phyloP scores from a whole-genome alignment of 345 rosid species.

The Eutrema heterophyllum region DNA sequence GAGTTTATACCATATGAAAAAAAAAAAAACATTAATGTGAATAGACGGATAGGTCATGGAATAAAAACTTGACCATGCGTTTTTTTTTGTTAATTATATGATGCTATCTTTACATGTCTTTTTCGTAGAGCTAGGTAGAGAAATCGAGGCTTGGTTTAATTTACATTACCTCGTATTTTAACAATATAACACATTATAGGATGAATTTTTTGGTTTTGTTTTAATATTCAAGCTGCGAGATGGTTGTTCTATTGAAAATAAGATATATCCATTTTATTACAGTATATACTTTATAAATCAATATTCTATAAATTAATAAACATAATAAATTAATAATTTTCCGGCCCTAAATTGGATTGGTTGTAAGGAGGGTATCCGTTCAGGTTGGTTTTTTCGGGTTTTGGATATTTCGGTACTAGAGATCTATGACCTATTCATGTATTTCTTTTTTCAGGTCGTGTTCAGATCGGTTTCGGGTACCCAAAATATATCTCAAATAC shows the following conservation, averaged over 20 bases:
- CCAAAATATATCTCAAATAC: no score
- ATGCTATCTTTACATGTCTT: constrained; percentile 14
- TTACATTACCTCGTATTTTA: not conserved
- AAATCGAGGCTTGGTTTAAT: not conserved
- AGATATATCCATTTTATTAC: not conserved
- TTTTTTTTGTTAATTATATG: no score
- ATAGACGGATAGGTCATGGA: not conserved
- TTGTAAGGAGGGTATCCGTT: no score
- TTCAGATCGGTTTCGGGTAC: no score
- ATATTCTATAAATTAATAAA: no score
- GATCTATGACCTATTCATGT: no score
- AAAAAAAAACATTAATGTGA: not conserved
- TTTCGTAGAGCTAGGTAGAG: not conserved
- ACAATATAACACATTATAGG: not conserved
- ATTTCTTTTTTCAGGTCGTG: no score
- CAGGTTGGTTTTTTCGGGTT: no score
- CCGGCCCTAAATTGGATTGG: no score
- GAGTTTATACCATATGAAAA: not conserved
- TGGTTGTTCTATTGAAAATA: not conserved
- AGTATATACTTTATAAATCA: no score
- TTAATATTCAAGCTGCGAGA: not conserved
- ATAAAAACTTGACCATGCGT: not conserved
- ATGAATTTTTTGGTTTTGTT: not conserved
- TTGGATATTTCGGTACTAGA: no score
- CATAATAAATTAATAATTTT: no score